Evolutionary conservation across 2,329 filamentous ascomycete genomes (phyloP), one percentile per base, ranked within the genome.

Genomic region (Rhexocercosporidium sp.): DNA sequence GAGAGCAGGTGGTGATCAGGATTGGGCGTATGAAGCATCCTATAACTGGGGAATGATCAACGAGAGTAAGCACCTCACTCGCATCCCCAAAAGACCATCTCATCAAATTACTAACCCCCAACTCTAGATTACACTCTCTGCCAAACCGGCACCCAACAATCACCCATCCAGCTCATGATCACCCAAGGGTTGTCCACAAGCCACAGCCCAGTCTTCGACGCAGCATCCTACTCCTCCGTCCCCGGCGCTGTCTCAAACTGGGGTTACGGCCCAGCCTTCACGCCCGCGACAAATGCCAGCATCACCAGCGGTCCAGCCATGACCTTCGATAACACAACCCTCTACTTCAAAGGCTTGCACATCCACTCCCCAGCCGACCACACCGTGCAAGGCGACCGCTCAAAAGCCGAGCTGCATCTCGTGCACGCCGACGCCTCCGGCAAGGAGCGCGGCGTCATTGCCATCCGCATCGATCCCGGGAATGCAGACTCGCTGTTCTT

Each of bases 291-390:
- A 37, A 77, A 70, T 27, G 72, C 51, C 29, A 49, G 78, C 34
- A 80, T 79, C 68, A 80, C 78, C 5, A 72, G 69, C 1, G 76
- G 80, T 31, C 82, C 83, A 2, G 77, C 77, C 53, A 75, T 85
- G 66, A 78, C 75, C 1, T 84, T 80, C 73, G 81, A 84, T 62
- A 80, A 83, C 72, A 75, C 79, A 67, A 84, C 81, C 0, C 77
- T 82, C 25, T 85, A 83, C 72, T 77, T 85, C 9, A 78, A 76
- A 47, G 82, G 82, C 56, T 85, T 82, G 82, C 84, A 85, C 75
- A 81, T 84, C 59, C 84, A 86, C 71, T 73, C 82, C 0, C 83
- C 84, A 0, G 82, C 82, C 5, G 83, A 85, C 65, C 84, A 86
- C 73, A 77, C 78, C 2, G 78, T 85, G 3, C 76, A 79, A 56